Percentiles rank a stretch among this genome's conserved stretches.
These are phyloP conservation scores for Leccinum subtestaceum DNA, from an alignment of 768 basidiomycete species.

Conservation along the genomic window DNA sequence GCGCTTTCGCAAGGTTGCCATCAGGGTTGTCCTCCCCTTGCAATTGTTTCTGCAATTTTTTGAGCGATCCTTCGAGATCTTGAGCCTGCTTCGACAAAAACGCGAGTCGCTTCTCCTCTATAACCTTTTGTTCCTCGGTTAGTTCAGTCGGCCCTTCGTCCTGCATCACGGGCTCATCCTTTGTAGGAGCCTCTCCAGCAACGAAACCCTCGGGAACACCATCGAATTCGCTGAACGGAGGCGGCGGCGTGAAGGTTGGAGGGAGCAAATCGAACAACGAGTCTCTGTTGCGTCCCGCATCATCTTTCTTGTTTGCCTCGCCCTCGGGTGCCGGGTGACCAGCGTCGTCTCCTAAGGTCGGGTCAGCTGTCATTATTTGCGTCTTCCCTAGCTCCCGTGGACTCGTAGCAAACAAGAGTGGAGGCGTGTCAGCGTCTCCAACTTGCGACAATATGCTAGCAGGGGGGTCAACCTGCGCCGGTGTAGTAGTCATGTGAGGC, in stretches of 20 bases:
- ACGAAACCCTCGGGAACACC: slow-evolving; percentile 3
- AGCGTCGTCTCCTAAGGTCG: neutral
- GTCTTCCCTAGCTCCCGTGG: neutral
- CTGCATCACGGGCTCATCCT: slow-evolving; percentile 15
- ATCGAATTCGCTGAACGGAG: slow-evolving; percentile 25
- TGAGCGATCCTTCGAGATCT: slow-evolving; percentile 10
- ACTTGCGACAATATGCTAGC: slow-evolving; percentile 12
- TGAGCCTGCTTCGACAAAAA: slow-evolving; percentile 19
- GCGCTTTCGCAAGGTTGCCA: neutral
- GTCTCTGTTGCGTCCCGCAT: neutral
- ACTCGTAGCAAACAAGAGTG: slow-evolving; percentile 3
- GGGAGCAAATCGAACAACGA: slow-evolving; percentile 6
- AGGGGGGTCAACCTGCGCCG: slow-evolving; percentile 26
- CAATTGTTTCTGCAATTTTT: slow-evolving; percentile 1
- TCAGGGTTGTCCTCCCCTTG: slow-evolving; percentile 2
- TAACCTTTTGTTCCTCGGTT: slow-evolving; percentile 19
- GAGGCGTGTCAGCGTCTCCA: neutral
- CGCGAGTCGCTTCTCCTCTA: slow-evolving; percentile 20
- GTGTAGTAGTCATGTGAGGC: slow-evolving; percentile 12
- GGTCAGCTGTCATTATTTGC: neutral
- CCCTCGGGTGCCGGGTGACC: neutral
- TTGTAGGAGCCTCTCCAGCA: slow-evolving; percentile 5
- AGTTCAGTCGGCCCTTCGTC: slow-evolving; percentile 20
- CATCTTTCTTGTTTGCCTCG: neutral
- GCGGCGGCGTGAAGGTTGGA: slow-evolving; percentile 23